Conservation (phyloP, 257 asterid species). For the Nicotiana obtusifolia region DNA sequence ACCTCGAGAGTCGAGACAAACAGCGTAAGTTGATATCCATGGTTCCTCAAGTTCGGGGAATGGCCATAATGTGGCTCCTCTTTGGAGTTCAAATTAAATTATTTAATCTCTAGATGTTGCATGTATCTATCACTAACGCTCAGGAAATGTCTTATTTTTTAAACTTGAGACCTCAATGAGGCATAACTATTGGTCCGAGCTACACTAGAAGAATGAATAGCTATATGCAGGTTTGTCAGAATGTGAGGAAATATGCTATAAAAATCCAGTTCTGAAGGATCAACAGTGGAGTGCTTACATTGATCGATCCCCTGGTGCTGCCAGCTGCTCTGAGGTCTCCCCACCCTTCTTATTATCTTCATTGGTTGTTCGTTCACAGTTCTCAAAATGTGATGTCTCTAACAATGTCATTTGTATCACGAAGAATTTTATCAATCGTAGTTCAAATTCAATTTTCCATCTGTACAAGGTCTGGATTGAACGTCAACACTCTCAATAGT, state of each 20-base stretch:
- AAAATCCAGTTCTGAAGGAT: slow-evolving; percentile 93
- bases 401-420: not conserved
- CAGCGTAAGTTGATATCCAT: not conserved
- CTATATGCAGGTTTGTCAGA: slow-evolving; percentile 56
- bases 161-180: not conserved
- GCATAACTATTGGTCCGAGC: not conserved
- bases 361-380: not conserved
- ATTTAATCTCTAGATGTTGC: not conserved
- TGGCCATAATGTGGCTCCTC: not conserved
- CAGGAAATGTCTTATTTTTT: not conserved
- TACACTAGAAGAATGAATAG: not conserved
- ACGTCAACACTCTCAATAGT: not conserved
- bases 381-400: not conserved
- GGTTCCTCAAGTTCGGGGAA: not conserved
- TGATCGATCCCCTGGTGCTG: slow-evolving; percentile 97
- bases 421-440: not conserved
- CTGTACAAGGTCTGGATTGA: not conserved
- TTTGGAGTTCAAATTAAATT: not conserved
- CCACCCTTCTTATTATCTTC: slow-evolving; percentile 1
- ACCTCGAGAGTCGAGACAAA: not conserved
- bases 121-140: not conserved
- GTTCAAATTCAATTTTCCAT: not conserved
- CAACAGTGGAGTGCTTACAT: slow-evolving; percentile 91
- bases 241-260: slow-evolving; percentile 89
- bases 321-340: slow-evolving; percentile 69